Conservation (phyloP, 345 rosid genomes). For the Erucastrum elatum region DNA sequence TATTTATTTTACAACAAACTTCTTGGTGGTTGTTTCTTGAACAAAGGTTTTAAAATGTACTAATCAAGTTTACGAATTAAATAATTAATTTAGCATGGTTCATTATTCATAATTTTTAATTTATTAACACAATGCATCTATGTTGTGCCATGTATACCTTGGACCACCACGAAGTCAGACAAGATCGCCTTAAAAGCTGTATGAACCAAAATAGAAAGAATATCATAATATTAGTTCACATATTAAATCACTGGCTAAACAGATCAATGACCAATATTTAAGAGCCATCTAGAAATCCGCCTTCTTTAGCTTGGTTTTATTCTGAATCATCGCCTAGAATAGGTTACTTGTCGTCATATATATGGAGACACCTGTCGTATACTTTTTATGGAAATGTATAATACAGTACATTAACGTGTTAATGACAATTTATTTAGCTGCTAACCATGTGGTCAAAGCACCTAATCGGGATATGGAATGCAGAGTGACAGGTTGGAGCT, state of each 20-base stretch:
- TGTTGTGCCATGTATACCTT: conserved; percentile 35
- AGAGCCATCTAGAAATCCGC: conserved; percentile 30
- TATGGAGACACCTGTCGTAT: conserved; percentile 17
- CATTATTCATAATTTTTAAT: neutral
- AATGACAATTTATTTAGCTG: conserved; percentile 32
- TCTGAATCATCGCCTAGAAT: conserved; percentile 6
- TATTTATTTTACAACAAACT: conserved; percentile 7
- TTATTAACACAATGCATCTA: conserved; percentile 20
- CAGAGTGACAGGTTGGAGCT: conserved; percentile 34
- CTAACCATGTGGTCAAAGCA: conserved; percentile 33
- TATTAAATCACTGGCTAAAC: neutral
- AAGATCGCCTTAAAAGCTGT: conserved; percentile 30
- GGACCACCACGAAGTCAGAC: conserved; percentile 34
- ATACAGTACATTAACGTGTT: conserved; percentile 19
- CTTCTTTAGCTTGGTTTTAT: conserved; percentile 18
- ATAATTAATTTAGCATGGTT: neutral
- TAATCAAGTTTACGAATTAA: neutral
- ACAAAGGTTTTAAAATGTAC: conserved; percentile 7
- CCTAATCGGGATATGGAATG: conserved; percentile 15
- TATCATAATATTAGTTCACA: conserved; percentile 6
- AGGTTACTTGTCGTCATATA: neutral
- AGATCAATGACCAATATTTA: conserved; percentile 28
- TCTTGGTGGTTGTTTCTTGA: conserved; percentile 30
- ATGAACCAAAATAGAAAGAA: conserved; percentile 20
- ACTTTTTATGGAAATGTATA: neutral